Evolutionary conservation across 1,139 yeast species (phyloP).

Genomic region (Blastobotrys capitulatus): DNA sequence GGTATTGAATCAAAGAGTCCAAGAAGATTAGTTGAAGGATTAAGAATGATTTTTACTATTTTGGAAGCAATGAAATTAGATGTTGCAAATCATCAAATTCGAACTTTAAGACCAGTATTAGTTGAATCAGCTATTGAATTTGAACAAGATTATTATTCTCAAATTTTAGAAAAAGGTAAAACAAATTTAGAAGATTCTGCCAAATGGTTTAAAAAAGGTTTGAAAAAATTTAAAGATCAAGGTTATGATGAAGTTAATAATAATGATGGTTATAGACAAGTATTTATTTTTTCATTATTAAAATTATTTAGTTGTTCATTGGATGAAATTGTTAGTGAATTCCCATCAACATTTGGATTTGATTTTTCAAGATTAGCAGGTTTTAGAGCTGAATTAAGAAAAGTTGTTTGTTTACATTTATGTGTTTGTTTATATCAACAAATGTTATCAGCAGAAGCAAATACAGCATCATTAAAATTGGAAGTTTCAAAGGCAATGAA

Average conservation of each 20-base stretch:
- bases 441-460: constrained; percentile 42
- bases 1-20: constrained; percentile 55
- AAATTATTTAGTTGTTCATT: constrained; percentile 69
- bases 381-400: constrained; percentile 79
- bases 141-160: constrained; percentile 80
- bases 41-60: constrained; percentile 74
- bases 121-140: constrained; percentile 89
- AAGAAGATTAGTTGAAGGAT: constrained; percentile 62
- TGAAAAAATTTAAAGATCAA: constrained; percentile 1
- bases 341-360: constrained; percentile 81
- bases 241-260: constrained; percentile 13
- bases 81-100: constrained; percentile 90
- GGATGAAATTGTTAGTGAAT: constrained; percentile 61
- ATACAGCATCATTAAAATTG: constrained; percentile 12
- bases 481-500: constrained; percentile 16
- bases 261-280: constrained; percentile 16
- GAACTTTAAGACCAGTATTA: constrained; percentile 76
- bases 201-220: constrained; percentile 53
- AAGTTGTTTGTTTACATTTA: constrained; percentile 72
- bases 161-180: constrained; percentile 61
- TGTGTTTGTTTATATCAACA: constrained; percentile 72
- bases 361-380: constrained; percentile 77
- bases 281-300: constrained; percentile 47
- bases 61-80: constrained; percentile 95
- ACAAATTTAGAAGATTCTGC: constrained; percentile 61